A percentile compares a stretch with the other conserved stretches of the same genome.
phyloP scores from a whole-genome alignment of 495 filamentous ascomycete species.

The Podospora pseudopauciseta region DNA sequence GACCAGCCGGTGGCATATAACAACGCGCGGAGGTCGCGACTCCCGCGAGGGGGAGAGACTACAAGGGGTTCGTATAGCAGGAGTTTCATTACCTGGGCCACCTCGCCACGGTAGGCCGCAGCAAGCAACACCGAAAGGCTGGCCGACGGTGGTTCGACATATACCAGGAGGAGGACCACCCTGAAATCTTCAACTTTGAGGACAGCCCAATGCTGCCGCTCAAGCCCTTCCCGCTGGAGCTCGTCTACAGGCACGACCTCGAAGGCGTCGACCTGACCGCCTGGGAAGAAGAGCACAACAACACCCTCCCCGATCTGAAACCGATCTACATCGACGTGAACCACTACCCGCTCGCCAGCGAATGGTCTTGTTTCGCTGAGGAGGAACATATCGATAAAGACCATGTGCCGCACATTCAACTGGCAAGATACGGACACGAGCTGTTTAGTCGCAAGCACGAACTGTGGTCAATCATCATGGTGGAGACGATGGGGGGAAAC shows the following conservation, averaged over 20 bases:
- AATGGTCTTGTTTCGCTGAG: too few species aligned
- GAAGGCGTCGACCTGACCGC: not conserved
- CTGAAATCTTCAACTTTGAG: not conserved
- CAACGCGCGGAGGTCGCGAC: too few species aligned
- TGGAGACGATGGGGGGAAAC: not conserved
- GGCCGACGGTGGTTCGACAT: not conserved
- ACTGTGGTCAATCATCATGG: not conserved
- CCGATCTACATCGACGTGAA: not conserved
- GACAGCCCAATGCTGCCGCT: not conserved
- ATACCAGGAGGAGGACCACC: not conserved
- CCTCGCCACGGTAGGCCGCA: not conserved
- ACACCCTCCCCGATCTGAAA: not conserved
- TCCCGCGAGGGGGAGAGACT: too few species aligned
- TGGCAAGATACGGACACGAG: not conserved
- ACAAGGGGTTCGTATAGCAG: not conserved
- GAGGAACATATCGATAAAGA: too few species aligned
- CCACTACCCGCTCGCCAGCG: too few species aligned
- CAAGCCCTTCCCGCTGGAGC: not conserved
- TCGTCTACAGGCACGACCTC: not conserved
- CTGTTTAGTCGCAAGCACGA: not conserved
- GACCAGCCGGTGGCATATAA: not conserved
- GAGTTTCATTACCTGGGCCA: not conserved
- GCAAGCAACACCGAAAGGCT: not conserved
- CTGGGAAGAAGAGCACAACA: not conserved
- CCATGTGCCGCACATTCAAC: not conserved